Conservation (phyloP, 2,329 filamentous ascomycete genomes). For the Coleophoma cylindrospora region DNA sequence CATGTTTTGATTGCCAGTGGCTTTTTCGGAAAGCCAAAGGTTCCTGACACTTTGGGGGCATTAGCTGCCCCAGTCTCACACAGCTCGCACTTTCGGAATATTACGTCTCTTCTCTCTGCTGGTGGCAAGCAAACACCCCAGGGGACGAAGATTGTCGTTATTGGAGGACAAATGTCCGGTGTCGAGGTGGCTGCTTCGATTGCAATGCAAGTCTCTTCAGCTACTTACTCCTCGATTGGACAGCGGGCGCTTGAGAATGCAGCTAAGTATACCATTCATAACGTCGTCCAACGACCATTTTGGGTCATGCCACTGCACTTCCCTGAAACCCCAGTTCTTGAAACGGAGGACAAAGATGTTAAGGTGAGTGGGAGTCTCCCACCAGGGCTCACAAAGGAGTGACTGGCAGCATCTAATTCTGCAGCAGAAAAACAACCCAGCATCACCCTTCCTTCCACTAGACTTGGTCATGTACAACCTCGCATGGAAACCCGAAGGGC, state of each 20-base stretch:
- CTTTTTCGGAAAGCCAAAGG: slow-evolving; percentile 63
- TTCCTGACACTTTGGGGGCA: slow-evolving; percentile 39
- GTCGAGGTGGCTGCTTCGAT: slow-evolving; percentile 71
- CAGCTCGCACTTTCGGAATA: slow-evolving; percentile 60
- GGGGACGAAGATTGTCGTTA: slow-evolving; percentile 62
- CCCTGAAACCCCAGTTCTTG: slow-evolving; percentile 18
- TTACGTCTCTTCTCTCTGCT: slow-evolving; percentile 41
- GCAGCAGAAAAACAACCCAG: slow-evolving; percentile 26
- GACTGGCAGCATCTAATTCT: neutral
- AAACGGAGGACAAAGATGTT: slow-evolving; percentile 30
- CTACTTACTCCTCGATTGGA: slow-evolving; percentile 44
- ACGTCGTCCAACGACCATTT: slow-evolving; percentile 63
- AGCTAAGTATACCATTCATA: slow-evolving; percentile 55
- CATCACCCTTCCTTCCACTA: slow-evolving; percentile 63
- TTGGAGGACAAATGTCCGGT: slow-evolving; percentile 80
- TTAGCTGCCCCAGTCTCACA: slow-evolving; percentile 50
- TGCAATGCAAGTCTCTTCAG: slow-evolving; percentile 65
- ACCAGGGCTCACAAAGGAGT: too few species aligned
- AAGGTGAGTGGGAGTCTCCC: slow-evolving; percentile 5
- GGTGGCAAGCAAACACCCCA: slow-evolving; percentile 17
- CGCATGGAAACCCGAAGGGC: slow-evolving; percentile 49
- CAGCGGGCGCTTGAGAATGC: slow-evolving; percentile 33
- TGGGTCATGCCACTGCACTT: slow-evolving; percentile 63
- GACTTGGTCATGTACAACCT: slow-evolving; percentile 72
- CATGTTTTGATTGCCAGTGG: slow-evolving; percentile 69